Conservation (phyloP, 106 monocot genomes). For the Dendrobium officinale region DNA sequence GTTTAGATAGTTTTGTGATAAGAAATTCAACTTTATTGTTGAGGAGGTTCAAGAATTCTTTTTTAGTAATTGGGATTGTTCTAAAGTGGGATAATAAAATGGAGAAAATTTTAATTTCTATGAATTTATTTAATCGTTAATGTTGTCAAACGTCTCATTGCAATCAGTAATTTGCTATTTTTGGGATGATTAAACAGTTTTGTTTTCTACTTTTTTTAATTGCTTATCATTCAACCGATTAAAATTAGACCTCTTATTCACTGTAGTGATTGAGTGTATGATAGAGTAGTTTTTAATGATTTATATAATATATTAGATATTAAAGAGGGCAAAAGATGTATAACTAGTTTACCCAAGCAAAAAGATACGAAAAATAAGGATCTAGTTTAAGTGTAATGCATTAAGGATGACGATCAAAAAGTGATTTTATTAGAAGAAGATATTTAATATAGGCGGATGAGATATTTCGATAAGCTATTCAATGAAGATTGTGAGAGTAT, state of each 20-base stretch:
- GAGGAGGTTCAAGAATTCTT: not conserved
- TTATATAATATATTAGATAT: too few relatives aligned
- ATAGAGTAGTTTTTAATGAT: too few relatives aligned
- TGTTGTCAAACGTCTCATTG: not conserved
- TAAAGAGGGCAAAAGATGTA: too few relatives aligned
- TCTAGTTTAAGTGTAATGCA: too few relatives aligned
- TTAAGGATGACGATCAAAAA: too few relatives aligned
- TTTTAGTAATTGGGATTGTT: not conserved
- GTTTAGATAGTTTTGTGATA: not conserved
- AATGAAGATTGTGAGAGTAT: too few relatives aligned
- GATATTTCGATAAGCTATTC: too few relatives aligned
- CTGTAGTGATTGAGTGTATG: too few relatives aligned
- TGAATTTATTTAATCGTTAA: not conserved
- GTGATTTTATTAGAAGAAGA: too few relatives aligned
- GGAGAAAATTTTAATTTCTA: not conserved
- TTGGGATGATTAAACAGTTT: not conserved
- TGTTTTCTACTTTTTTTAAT: not conserved
- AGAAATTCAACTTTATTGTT: not conserved
- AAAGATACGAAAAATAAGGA: too few relatives aligned
- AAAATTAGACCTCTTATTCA: not conserved
- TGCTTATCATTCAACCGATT: not conserved
- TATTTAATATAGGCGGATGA: too few relatives aligned
- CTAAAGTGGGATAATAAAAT: not conserved
- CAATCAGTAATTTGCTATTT: not conserved
- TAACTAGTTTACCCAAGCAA: too few relatives aligned